Percentiles rank a stretch among this genome's conserved stretches.
Evolutionary conservation across 805 yeast genomes (phyloP).

Genomic region (Cyberlindnera saturnus): DNA sequence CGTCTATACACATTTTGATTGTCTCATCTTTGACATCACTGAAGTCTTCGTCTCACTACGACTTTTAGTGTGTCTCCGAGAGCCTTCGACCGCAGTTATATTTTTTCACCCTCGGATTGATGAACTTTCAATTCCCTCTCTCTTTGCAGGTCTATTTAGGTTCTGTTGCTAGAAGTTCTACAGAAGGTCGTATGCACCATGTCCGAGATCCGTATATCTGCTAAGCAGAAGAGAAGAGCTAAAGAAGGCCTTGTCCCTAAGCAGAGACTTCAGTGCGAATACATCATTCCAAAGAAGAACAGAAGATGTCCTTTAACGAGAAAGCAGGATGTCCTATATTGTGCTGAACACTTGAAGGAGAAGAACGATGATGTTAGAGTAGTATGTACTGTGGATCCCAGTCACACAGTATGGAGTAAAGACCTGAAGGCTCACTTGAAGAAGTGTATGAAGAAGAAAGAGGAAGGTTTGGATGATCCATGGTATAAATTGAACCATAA

Average conservation of each 20-base stretch:
- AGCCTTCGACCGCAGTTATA: too few species aligned
- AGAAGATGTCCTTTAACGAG: slow-evolving; percentile 60
- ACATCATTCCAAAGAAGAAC: slow-evolving; percentile 40
- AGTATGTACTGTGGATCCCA: slow-evolving; percentile 71
- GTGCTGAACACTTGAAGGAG: slow-evolving; percentile 53
- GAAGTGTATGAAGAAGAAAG: slow-evolving; percentile 49
- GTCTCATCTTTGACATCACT: too few species aligned
- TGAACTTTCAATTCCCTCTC: too few species aligned
- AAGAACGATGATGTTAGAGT: slow-evolving; percentile 36
- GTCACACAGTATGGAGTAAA: slow-evolving; percentile 64
- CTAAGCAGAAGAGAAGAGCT: not conserved
- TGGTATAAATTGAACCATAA: slow-evolving; percentile 54
- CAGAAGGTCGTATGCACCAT: not conserved
- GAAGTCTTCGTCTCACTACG: too few species aligned
- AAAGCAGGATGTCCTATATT: slow-evolving; percentile 40
- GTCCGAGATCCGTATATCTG: slow-evolving; percentile 1
- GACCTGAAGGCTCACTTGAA: slow-evolving; percentile 50
- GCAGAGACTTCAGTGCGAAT: slow-evolving; percentile 38
- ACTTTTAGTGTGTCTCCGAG: too few species aligned
- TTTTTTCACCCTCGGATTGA: too few species aligned
- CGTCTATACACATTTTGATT: too few species aligned
- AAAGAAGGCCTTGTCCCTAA: slow-evolving; percentile 1
- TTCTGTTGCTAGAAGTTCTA: too few species aligned
- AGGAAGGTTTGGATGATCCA: slow-evolving; percentile 26
- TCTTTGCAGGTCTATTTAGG: too few species aligned